These are phyloP conservation scores for Nakazawaea siamensis DNA, from an alignment of 805 yeast species.

Conservation along the genomic window DNA sequence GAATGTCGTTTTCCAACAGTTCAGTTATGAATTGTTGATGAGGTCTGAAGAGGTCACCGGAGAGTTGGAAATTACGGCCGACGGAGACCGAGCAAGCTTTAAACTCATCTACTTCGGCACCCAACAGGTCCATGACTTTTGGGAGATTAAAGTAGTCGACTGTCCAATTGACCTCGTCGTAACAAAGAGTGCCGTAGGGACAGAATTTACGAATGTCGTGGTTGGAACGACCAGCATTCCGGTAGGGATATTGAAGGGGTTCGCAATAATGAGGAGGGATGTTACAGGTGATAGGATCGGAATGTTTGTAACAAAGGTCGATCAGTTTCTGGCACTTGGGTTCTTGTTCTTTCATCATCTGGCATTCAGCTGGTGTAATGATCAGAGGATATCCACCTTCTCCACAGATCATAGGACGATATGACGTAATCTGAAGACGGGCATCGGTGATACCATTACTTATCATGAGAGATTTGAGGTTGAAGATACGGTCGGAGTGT, in stretches of 20 bases:
- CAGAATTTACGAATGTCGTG: conserved; percentile 84
- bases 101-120: conserved; percentile 79
- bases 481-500: conserved; percentile 47
- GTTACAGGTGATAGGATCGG: conserved; percentile 75
- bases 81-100: conserved; percentile 72
- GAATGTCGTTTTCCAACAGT: conserved; percentile 63
- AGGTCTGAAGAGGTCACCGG: conserved; percentile 91
- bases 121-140: conserved; percentile 71
- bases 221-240: conserved; percentile 78
- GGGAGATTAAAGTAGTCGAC: conserved; percentile 72
- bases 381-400: conserved; percentile 76
- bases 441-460: conserved; percentile 92
- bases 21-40: conserved; percentile 69
- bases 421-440: conserved; percentile 64
- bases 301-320: conserved; percentile 66
- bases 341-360: conserved; percentile 51
- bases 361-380: conserved; percentile 40
- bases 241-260: conserved; percentile 74
- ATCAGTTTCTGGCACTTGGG: conserved; percentile 74
- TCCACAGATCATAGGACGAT: conserved; percentile 94
- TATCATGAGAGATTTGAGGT: conserved; percentile 69
- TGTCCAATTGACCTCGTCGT: conserved; percentile 64
- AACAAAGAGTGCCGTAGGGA: conserved; percentile 59
- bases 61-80: conserved; percentile 68
- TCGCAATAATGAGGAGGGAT: conserved; percentile 89